Conservation (phyloP, 345 rosid genomes). For the Eucalyptus shirleyi region DNA sequence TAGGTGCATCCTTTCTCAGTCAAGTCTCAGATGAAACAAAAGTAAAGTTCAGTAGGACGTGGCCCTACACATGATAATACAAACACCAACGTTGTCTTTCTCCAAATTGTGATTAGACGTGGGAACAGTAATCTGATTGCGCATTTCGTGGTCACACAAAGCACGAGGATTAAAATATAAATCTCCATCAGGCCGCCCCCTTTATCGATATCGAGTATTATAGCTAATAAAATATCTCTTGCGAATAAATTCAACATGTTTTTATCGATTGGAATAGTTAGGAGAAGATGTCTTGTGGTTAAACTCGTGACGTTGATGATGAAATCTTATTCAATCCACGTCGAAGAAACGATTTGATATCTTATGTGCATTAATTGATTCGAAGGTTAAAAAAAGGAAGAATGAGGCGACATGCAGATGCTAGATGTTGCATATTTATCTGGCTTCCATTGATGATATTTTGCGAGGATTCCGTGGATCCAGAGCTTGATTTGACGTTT, state of each 20-base stretch:
- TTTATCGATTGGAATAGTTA: background rate
- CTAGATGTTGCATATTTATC: background rate
- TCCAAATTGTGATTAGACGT: background rate
- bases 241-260: background rate
- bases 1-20: background rate
- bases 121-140: background rate
- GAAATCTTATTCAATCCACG: background rate
- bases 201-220: background rate
- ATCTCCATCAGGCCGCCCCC: background rate
- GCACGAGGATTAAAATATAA: background rate
- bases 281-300: background rate
- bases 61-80: background rate
- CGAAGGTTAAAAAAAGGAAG: background rate
- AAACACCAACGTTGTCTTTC: background rate
- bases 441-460: background rate
- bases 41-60: background rate
- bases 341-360: background rate
- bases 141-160: background rate
- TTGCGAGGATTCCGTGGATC: background rate
- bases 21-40: background rate
- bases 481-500: background rate
- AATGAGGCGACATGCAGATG: background rate
- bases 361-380: background rate
- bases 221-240: background rate
- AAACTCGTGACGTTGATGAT: background rate